Evolutionary conservation across 352 stramenopile genomes (phyloP).

Genomic region (Pythium dissimile): DNA sequence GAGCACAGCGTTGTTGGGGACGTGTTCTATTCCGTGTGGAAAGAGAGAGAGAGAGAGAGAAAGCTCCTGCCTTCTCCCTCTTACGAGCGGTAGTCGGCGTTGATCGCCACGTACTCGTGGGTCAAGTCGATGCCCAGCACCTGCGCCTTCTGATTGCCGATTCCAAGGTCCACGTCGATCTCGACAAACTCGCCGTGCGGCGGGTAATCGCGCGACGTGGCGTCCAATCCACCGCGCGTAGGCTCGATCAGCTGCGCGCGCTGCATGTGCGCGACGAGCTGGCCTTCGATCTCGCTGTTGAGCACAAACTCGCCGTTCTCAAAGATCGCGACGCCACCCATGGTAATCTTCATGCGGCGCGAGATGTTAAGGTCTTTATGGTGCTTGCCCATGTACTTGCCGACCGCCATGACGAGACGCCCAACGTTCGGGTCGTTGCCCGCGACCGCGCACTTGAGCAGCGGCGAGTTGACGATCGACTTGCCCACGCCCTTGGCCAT

Average conservation of each 20-base stretch:
- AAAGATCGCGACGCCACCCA: conserved; percentile 94
- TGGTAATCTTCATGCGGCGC: conserved; percentile 76
- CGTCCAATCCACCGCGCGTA: conserved; percentile 72
- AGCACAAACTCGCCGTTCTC: conserved; percentile 93
- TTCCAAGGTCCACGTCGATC: conserved; percentile 94
- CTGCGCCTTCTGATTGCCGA: conserved; percentile 72
- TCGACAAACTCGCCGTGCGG: conserved; percentile 96
- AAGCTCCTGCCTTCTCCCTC: not conserved
- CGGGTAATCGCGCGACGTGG: conserved; percentile 88
- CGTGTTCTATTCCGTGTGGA: not conserved
- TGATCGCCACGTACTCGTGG: conserved; percentile 98
- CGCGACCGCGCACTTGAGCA: conserved; percentile 98
- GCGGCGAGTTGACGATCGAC: conserved; percentile 92
- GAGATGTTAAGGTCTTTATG: conserved; percentile 81
- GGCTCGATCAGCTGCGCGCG: conserved; percentile 87
- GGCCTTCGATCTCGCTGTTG: conserved; percentile 89
- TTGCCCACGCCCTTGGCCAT: conserved; percentile 90
- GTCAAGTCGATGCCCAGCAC: conserved; percentile 97
- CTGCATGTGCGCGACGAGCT: conserved; percentile 94
- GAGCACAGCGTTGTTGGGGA: too few species aligned
- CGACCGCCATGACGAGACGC: conserved; percentile 93
- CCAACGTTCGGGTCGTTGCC: conserved; percentile 99
- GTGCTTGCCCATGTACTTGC: conserved; percentile 96
- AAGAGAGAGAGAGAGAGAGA: conserved; percentile 4
- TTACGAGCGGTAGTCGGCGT: conserved; percentile 98